phyloP scores from a whole-genome alignment of 192 early-diverging fungal genomes.

The Oehlia diaphana region DNA sequence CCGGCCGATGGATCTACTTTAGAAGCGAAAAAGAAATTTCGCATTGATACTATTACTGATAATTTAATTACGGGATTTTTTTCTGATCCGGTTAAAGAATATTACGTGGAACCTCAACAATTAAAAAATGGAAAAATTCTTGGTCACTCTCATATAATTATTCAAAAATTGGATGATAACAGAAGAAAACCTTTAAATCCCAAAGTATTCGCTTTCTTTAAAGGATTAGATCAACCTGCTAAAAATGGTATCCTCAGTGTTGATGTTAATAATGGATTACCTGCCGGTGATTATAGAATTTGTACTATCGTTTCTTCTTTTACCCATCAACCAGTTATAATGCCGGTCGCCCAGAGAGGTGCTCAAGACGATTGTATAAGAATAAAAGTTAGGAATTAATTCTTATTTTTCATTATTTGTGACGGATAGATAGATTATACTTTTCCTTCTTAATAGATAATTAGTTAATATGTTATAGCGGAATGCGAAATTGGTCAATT shows the following conservation, averaged over 20 bases:
- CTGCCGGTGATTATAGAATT: slow-evolving; percentile 14
- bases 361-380: slow-evolving; percentile 31
- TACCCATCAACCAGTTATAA: slow-evolving; percentile 25
- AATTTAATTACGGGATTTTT: slow-evolving; percentile 6
- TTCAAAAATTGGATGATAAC: neutral
- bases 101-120: slow-evolving; percentile 3
- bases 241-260: neutral
- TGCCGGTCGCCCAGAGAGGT: slow-evolving; percentile 30
- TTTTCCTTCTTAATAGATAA: no score
- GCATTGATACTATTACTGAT: neutral
- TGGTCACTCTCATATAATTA: slow-evolving; percentile 9
- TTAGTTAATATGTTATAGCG: no score
- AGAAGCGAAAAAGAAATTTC: neutral
- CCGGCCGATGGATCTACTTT: neutral
- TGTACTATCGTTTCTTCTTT: slow-evolving; percentile 23
- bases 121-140: neutral
- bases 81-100: neutral
- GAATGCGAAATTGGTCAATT: no score
- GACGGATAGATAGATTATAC: no score
- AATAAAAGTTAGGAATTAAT: slow-evolving; percentile 6
- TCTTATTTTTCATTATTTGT: no score
- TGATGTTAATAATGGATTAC: neutral
- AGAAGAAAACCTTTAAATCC: neutral
- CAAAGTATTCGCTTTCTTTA: slow-evolving; percentile 5
- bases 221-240: neutral